These are phyloP conservation scores for Volvox reticuliferus DNA, from an alignment of 139 green algal genomes.

Conservation along the genomic window DNA sequence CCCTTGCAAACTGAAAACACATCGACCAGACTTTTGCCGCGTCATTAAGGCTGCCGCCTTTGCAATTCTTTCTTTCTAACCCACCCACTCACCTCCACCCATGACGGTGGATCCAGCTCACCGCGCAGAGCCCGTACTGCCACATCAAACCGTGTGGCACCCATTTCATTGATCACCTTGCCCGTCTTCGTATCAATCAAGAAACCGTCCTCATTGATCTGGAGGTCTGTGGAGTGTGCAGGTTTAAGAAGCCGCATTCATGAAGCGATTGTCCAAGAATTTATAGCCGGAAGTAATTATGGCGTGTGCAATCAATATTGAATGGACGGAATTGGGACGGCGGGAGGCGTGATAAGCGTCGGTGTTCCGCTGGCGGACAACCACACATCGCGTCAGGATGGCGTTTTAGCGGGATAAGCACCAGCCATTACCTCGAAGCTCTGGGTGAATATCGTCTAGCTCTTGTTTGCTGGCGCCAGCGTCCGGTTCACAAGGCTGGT, in stretches of 20 bases:
- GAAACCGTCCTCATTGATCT: conserved; percentile 54
- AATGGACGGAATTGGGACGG: too few species aligned
- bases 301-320: too few species aligned
- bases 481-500: background rate
- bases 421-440: background rate
- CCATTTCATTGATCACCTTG: conserved; percentile 76
- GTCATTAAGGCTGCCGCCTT: too few species aligned
- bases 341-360: too few species aligned
- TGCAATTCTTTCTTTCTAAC: too few species aligned
- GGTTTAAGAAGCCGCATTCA: too few species aligned
- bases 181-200: conserved; percentile 60
- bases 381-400: too few species aligned
- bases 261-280: too few species aligned
- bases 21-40: too few species aligned
- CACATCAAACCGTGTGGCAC: conserved; percentile 76
- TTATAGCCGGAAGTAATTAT: too few species aligned
- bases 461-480: background rate
- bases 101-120: conserved; percentile 69
- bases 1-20: too few species aligned
- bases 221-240: conserved; percentile 41
- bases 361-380: too few species aligned
- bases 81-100: conserved; percentile 50
- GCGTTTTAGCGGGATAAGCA: background rate
- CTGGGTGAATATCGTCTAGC: background rate
- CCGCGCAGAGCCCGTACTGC: conserved; percentile 68